A percentile compares a stretch with the other conserved stretches of the same genome.
Evolutionary conservation across 2,329 filamentous ascomycete species (phyloP).

Genomic region (Cladosporium austrohemisphaericum): DNA sequence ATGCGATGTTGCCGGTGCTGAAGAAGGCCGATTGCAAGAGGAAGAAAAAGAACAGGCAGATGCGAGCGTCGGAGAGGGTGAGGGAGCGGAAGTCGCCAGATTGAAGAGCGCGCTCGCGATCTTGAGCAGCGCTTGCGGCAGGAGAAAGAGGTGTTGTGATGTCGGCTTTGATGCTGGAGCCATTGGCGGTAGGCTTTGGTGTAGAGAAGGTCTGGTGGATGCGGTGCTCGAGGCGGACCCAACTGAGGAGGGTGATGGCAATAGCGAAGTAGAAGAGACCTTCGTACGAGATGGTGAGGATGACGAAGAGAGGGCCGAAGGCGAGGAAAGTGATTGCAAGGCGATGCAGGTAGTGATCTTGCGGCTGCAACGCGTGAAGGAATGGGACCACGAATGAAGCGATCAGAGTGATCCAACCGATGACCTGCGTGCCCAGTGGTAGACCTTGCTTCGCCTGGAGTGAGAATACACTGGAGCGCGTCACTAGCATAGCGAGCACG

Average conservation of each 20-base stretch:
- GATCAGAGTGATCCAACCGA: slow-evolving; percentile 76
- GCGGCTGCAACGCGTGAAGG: slow-evolving; percentile 74
- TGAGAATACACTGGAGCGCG: slow-evolving; percentile 77
- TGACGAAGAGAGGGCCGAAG: slow-evolving; percentile 89
- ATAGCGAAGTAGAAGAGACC: slow-evolving; percentile 94
- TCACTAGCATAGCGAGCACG: slow-evolving; percentile 77
- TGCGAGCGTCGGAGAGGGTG: slow-evolving; percentile 76
- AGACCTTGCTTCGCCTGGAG: slow-evolving; percentile 81
- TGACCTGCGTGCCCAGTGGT: slow-evolving; percentile 79
- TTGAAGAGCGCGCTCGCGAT: slow-evolving; percentile 31
- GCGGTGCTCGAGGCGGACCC: slow-evolving; percentile 87
- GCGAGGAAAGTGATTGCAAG: slow-evolving; percentile 85
- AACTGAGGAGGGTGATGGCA: slow-evolving; percentile 73
- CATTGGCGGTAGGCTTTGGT: slow-evolving; percentile 11
- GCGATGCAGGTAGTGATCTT: slow-evolving; percentile 84
- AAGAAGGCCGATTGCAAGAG: slow-evolving; percentile 95
- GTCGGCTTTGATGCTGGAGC: slow-evolving; percentile 18
- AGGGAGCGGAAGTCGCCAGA: slow-evolving; percentile 60
- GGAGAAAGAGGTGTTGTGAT: slow-evolving; percentile 30
- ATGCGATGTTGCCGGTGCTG: slow-evolving; percentile 93
- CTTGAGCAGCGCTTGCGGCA: slow-evolving; percentile 34
- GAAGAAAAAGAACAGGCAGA: slow-evolving; percentile 91
- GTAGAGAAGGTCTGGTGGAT: slow-evolving; percentile 48
- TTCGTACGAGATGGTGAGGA: slow-evolving; percentile 95
- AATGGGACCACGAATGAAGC: slow-evolving; percentile 74